Evolutionary conservation across 148 eudicot genomes (phyloP).

Genomic region (Persicaria tinctoria): DNA sequence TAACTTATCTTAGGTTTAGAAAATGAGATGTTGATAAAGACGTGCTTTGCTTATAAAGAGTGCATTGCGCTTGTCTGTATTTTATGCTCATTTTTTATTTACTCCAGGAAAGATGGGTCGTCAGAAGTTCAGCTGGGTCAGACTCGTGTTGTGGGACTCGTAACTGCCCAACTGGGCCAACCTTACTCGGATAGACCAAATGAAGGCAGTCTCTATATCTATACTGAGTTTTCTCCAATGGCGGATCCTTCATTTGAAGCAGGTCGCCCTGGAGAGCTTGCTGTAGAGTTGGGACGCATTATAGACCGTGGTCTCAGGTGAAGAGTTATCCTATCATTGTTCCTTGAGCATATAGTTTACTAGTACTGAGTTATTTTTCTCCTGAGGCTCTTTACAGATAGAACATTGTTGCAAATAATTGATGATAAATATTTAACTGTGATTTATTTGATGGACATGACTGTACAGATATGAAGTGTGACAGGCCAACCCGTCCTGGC

Average conservation of each 20-base stretch:
- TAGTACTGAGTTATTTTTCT: not conserved
- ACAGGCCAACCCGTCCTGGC: not conserved
- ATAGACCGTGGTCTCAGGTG: slow-evolving; percentile 93
- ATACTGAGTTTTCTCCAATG: slow-evolving; percentile 90
- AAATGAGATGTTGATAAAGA: not conserved
- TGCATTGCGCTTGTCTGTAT: not conserved
- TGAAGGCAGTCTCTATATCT: slow-evolving; percentile 78
- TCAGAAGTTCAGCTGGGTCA: slow-evolving; percentile 90
- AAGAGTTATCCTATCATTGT: not conserved
- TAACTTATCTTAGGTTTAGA: not conserved
- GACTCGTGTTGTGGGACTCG: slow-evolving; percentile 78
- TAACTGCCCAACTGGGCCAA: slow-evolving; percentile 70
- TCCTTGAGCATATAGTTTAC: slow-evolving; percentile 1
- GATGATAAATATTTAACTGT: not conserved
- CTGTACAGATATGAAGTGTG: not conserved
- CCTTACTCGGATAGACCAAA: slow-evolving; percentile 83
- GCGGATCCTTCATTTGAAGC: slow-evolving; percentile 91
- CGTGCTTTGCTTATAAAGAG: not conserved
- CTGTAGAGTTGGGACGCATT: slow-evolving; percentile 86
- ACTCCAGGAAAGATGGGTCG: slow-evolving; percentile 76
- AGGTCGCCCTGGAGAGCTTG: slow-evolving; percentile 77
- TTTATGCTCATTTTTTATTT: not conserved
- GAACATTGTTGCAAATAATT: not conserved
- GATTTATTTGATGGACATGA: not conserved
- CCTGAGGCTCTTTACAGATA: not conserved